A percentile compares a stretch with the other conserved stretches of the same genome.
Conservation (phyloP, 2,329 filamentous ascomycete genomes). For the Amauroascus niger region DNA sequence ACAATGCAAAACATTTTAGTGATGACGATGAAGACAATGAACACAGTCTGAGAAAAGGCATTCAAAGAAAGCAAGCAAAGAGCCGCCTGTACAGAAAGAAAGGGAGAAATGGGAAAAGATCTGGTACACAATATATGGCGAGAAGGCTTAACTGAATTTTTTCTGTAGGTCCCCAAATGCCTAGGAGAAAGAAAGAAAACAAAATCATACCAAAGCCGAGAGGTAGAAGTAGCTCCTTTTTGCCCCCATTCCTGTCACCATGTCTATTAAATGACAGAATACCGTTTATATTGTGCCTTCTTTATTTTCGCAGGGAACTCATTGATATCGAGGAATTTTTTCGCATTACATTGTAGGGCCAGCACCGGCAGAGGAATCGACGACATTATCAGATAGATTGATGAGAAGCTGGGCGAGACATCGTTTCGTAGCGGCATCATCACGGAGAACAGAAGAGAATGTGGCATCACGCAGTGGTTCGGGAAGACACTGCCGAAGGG, state of each 20-base stretch:
- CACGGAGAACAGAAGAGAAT: conserved; percentile 89
- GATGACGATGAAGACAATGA: not conserved
- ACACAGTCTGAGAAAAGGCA: not conserved
- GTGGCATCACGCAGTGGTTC: conserved; percentile 98
- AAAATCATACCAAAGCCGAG: conserved; percentile 2
- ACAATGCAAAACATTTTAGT: not conserved
- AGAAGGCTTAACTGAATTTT: not conserved
- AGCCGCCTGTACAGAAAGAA: not conserved
- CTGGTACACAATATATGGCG: conserved; percentile 6
- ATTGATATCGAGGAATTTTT: not conserved
- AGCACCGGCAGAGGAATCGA: conserved; percentile 38
- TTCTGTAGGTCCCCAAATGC: conserved; percentile 7
- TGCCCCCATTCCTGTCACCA: not conserved
- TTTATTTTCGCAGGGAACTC: not conserved
- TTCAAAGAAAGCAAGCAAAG: not conserved
- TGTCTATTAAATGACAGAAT: not conserved
- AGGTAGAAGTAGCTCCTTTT: not conserved
- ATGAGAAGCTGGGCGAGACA: conserved; percentile 95
- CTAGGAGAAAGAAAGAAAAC: not conserved
- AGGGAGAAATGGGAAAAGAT: conserved; percentile 1
- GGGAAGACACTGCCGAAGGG: conserved; percentile 86
- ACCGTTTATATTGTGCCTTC: conserved; percentile 2
- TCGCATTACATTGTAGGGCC: conserved; percentile 32
- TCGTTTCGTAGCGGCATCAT: conserved; percentile 94
- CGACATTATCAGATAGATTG: conserved; percentile 85